These are phyloP conservation scores for Vitis amurensis DNA, from an alignment of 164 flowering plant species.

Conservation along the genomic window DNA sequence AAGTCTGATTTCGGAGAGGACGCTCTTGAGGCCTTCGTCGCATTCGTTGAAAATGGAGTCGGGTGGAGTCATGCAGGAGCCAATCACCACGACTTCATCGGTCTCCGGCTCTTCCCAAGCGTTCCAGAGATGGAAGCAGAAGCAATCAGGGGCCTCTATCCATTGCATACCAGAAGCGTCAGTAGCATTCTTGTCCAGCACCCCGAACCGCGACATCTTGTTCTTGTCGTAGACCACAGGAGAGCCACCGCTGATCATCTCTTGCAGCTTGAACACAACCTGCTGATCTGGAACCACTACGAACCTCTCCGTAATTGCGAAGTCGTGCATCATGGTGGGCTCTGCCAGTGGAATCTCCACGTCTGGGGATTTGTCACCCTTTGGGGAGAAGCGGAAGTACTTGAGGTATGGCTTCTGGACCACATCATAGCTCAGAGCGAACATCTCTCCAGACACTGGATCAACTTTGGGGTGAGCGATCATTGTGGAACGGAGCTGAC, in stretches of 20 bases:
- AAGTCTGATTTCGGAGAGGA: slow-evolving; percentile 76
- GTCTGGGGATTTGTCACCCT: slow-evolving; percentile 68
- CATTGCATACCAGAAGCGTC: slow-evolving; percentile 44
- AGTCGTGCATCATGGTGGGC: slow-evolving; percentile 96
- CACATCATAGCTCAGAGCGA: slow-evolving; percentile 81
- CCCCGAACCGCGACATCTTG: slow-evolving; percentile 71
- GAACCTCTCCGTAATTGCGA: slow-evolving; percentile 76
- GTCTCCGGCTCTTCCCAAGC: slow-evolving; percentile 89
- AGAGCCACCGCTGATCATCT: slow-evolving; percentile 79
- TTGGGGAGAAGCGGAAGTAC: slow-evolving; percentile 61
- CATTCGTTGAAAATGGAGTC: slow-evolving; percentile 91
- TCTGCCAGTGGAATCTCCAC: slow-evolving; percentile 62
- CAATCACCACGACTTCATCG: slow-evolving; percentile 79
- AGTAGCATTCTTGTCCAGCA: slow-evolving; percentile 49
- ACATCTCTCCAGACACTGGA: slow-evolving; percentile 68
- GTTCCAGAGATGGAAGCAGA: slow-evolving; percentile 95
- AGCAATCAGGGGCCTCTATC: slow-evolving; percentile 72
- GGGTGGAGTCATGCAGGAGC: slow-evolving; percentile 91
- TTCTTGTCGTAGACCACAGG: slow-evolving; percentile 73
- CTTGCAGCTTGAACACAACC: slow-evolving; percentile 76
- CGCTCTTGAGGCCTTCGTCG: slow-evolving; percentile 59
- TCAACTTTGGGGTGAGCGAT: slow-evolving; percentile 97
- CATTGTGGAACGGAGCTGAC: slow-evolving; percentile 66
- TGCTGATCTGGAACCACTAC: slow-evolving; percentile 87
- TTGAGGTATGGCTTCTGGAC: slow-evolving; percentile 75